Conservation (phyloP, 2,329 filamentous ascomycete species). For the Colletotrichum navitas region DNA sequence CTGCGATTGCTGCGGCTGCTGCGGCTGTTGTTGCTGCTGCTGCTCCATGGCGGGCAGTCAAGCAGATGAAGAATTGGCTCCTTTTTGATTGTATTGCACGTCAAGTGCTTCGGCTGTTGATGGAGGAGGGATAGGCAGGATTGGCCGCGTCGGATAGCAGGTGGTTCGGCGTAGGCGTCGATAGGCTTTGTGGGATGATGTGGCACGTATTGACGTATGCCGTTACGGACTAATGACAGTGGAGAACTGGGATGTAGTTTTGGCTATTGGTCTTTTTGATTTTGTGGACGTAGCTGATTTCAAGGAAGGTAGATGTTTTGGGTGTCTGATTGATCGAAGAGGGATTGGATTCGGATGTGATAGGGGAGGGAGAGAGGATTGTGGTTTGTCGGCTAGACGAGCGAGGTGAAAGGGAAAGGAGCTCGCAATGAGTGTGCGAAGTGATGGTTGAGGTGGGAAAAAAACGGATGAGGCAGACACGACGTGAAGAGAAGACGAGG, state of each 20-base stretch:
- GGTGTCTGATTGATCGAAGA: slow-evolving; percentile 37
- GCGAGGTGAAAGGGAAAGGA: slow-evolving; percentile 41
- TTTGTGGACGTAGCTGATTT: slow-evolving; percentile 35
- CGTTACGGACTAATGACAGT: slow-evolving; percentile 43
- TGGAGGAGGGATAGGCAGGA: slow-evolving; percentile 25
- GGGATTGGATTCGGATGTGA: slow-evolving; percentile 38
- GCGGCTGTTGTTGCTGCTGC: slow-evolving; percentile 56
- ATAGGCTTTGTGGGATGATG: slow-evolving; percentile 40
- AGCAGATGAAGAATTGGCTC: slow-evolving; percentile 42
- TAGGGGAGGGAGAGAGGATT: slow-evolving; percentile 23
- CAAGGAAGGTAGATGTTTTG: slow-evolving; percentile 39
- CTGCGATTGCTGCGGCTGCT: slow-evolving; percentile 61
- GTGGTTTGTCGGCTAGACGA: slow-evolving; percentile 38
- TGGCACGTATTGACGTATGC: slow-evolving; percentile 42
- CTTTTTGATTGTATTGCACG: slow-evolving; percentile 56
- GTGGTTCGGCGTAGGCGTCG: slow-evolving; percentile 30
- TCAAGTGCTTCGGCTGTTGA: slow-evolving; percentile 50
- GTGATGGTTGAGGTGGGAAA: slow-evolving; percentile 42
- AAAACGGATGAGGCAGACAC: slow-evolving; percentile 41
- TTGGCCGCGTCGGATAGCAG: slow-evolving; percentile 39
- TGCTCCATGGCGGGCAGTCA: slow-evolving; percentile 70
- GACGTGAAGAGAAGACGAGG: slow-evolving; percentile 42
- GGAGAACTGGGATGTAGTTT: slow-evolving; percentile 42
- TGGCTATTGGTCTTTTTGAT: slow-evolving; percentile 36
- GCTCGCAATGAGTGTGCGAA: slow-evolving; percentile 44